Base-by-base conservation (phyloP, 805 yeast genomes). In the Komagataella populi region DNA sequence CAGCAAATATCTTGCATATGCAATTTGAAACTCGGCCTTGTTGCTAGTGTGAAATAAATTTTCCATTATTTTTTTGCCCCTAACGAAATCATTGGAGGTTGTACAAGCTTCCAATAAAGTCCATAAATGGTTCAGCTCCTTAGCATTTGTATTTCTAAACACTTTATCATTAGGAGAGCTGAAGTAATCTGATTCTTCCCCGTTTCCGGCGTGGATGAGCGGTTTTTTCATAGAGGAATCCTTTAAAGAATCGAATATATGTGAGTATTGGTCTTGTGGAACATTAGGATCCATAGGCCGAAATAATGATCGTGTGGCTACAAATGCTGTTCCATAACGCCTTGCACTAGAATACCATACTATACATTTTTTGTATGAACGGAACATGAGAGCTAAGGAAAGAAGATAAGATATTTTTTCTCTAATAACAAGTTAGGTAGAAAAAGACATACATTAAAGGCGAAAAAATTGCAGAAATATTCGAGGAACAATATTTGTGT, bases 81-180 rank as follows among this genome's bases (percentile, higher is more conserved):
- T 72, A 20, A 73, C 76, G 57, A 74, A 77, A 60, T 85, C 84
- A 50, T 74, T 74, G 43, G 84, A 76, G 46, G 80, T 77, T 43
- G 88, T 60, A 56, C 90, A 83, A 0, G 93, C 91, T 58, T 88
- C 95, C 46, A 87, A 70, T 39, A 88, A 66, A 3, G 90, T 77
- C 80, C 90, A 88, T 6, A 60, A 55, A 51, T 64, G 65, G 30
- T 44, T 17, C 12, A 44, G 46, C 46, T 44, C 46, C 23, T 44
- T 44, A 2, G 39, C 39, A 4, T 30, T 30, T 30, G 12, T 30
- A 30, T 30, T 30, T 5, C 39, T 30, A 30, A 30, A 30, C 2
- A 30, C 39, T 6, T 30, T 30, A 8, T 30, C 39, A 30, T 30
- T 30, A 10, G 39, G 39, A 30, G 39, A 30, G 39, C 39, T 30